Base-by-base conservation (phyloP, 305 asterid genomes). In the Rubia tinctorum region DNA sequence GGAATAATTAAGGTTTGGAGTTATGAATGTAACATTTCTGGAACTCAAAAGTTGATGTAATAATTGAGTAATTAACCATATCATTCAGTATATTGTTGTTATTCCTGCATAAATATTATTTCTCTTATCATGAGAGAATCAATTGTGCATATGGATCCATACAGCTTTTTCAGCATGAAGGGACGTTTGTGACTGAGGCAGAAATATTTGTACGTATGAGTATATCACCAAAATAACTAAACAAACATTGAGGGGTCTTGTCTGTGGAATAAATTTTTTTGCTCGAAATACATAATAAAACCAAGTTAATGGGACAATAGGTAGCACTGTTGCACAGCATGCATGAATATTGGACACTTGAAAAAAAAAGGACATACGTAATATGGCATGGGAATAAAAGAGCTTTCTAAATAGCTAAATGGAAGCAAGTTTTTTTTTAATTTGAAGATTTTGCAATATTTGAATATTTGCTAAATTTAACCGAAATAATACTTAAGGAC, bases 231-330 rank as follows among this genome's bases (percentile, higher is more conserved):
- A 73, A 77, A 58, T 59, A 75, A 72, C 81, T 84, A 81, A 75
- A 71, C 87, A 79, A 15, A 18, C 25, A 69, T 71, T 79, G 87
- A 79, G 78, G 62, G 58, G 84, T 83, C 84, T 37, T 78, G 68
- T 78, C 86, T 18, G 44, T 25, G 14, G 45, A n/a, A n/a, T n/a
- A n/a, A n/a, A n/a, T n/a, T n/a, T n/a, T 14, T 11, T n/a, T 15
- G 42, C 12, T 37, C 27, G 5, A 22, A 42, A 49, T 14, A 51
- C 20, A 42, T 49, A 64, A 75, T 11, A 30, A 43, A 59, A 42
- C 71, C 47, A 75, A 22, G 8, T 9, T 45, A 65, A 62, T 59
- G 34, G 39, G 27, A 59, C n/a, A 75, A 45, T 27, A 13, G 27
- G 27, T 8, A 14, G 23, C 44, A 71, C 79, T 70, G 71, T 63